Conservation (phyloP, 169 alveolate species). For the Eimeria sp. region DNA sequence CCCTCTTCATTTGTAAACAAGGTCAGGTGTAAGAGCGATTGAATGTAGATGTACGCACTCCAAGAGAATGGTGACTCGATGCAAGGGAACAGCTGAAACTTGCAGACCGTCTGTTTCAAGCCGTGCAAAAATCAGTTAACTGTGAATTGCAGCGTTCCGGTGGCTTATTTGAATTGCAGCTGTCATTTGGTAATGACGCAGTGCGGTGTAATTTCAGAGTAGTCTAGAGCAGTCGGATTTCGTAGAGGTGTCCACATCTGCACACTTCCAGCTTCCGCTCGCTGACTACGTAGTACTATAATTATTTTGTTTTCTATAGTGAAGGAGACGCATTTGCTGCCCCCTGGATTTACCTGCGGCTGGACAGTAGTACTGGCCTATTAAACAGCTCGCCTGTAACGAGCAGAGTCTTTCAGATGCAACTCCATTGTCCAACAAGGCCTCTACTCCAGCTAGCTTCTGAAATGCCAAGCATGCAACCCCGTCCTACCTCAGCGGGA, state of each 20-base stretch:
- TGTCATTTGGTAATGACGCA: background rate
- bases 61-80: background rate
- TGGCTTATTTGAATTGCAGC: background rate
- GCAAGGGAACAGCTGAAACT: background rate
- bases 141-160: background rate
- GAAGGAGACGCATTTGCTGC: background rate
- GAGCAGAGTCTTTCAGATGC: background rate
- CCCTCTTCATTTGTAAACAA: conserved; percentile 41
- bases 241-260: background rate
- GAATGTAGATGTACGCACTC: background rate
- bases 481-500: background rate
- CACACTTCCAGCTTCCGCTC: background rate
- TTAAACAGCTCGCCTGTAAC: background rate
- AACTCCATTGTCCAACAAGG: background rate
- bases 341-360: background rate
- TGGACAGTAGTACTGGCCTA: background rate
- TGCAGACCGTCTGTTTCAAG: background rate
- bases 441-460: background rate
- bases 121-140: background rate
- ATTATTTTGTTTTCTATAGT: background rate
- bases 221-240: too few relatives aligned
- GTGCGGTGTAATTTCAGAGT: background rate
- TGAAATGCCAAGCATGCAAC: background rate
- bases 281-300: background rate
- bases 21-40: background rate